These are phyloP conservation scores for Exophiala calicioides DNA, from an alignment of 2,329 filamentous ascomycete genomes.

Conservation along the genomic window DNA sequence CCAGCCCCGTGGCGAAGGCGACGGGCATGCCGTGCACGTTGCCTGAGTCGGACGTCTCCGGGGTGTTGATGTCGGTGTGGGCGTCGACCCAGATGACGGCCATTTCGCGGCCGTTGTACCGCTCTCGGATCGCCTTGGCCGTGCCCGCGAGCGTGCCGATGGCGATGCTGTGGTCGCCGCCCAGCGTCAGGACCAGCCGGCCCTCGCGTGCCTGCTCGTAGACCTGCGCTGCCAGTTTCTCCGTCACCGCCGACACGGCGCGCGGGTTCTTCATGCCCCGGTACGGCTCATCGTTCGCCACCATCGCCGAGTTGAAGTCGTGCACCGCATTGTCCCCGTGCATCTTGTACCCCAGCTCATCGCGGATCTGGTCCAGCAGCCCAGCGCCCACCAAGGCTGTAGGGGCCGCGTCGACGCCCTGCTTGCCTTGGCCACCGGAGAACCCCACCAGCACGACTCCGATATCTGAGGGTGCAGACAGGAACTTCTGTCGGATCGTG, in stretches of 20 bases:
- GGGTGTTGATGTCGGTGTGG: constrained; percentile 96
- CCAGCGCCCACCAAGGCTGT: constrained; percentile 85
- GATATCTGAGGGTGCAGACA: constrained; percentile 74
- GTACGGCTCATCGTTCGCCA: constrained; percentile 44
- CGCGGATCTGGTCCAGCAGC: constrained; percentile 76
- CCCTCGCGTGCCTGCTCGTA: constrained; percentile 83
- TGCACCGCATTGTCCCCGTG: constrained; percentile 82
- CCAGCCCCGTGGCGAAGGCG: constrained; percentile 83
- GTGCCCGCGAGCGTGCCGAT: constrained; percentile 90
- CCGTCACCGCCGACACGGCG: constrained; percentile 81
- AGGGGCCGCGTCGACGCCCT: constrained; percentile 87
- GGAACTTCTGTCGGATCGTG: constrained; percentile 70
- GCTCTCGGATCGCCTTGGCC: constrained; percentile 81
- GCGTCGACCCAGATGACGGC: constrained; percentile 99
- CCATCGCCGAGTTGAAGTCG: constrained; percentile 69
- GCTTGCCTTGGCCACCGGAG: constrained; percentile 92
- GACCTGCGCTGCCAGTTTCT: constrained; percentile 76
- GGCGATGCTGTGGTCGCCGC: constrained; percentile 94
- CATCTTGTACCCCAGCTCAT: constrained; percentile 86
- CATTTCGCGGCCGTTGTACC: constrained; percentile 73
- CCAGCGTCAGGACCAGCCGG: constrained; percentile 86
- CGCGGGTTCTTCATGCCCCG: constrained; percentile 93
- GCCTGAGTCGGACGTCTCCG: constrained; percentile 82
- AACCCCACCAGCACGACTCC: constrained; percentile 95
- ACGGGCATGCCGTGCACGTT: constrained; percentile 99